Evolutionary conservation across 2,329 filamentous ascomycete species (phyloP).

Genomic region (Akanthomyces muscarius): DNA sequence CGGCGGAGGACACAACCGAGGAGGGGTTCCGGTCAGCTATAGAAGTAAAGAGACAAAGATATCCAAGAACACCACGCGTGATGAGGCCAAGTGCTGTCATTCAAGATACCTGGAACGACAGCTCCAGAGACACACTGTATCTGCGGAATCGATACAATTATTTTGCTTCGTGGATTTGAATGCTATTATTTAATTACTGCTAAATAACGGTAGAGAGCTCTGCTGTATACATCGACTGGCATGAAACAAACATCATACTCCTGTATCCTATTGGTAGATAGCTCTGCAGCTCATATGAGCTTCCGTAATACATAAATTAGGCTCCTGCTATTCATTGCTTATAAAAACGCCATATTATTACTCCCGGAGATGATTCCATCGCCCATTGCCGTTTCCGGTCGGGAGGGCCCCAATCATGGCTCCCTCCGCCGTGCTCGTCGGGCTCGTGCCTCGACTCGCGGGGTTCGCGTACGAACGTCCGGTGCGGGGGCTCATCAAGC

Average conservation of each 20-base stretch:
- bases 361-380: constrained; percentile 45
- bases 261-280: not conserved
- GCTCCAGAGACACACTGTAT: no score
- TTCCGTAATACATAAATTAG: not conserved
- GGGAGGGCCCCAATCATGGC: constrained; percentile 22
- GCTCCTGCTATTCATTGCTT: not conserved
- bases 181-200: no score
- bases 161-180: no score
- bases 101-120: no score
- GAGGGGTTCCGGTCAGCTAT: constrained; percentile 5
- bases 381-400: constrained; percentile 34
- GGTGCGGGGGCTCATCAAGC: constrained; percentile 49
- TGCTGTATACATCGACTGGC: no score
- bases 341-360: constrained; percentile 16
- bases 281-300: not conserved
- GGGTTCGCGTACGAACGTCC: constrained; percentile 29
- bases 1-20: not conserved
- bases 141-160: no score
- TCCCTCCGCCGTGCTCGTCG: constrained; percentile 33
- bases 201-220: no score
- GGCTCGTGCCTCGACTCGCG: constrained; percentile 49
- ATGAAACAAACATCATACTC: not conserved
- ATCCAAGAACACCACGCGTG: not conserved
- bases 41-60: constrained; percentile 6
- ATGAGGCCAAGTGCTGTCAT: no score